Base-by-base conservation (phyloP, 495 filamentous ascomycete genomes). In the Tuber umbilicatum region DNA sequence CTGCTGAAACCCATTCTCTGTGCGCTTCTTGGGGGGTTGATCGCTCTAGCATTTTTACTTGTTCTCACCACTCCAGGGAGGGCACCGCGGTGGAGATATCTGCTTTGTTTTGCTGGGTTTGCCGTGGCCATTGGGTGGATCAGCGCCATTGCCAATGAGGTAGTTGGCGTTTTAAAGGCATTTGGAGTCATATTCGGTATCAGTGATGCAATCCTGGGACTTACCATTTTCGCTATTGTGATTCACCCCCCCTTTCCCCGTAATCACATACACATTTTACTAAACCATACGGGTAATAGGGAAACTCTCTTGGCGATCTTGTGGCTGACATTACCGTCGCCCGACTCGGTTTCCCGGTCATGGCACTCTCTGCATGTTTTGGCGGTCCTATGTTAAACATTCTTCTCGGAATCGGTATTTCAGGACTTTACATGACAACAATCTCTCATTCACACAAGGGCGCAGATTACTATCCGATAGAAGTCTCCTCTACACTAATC, bases 321-420 rank as follows among this genome's bases (percentile, higher is more conserved):
- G 94, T 99, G 5, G 94, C 96, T 10, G 92, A 99, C 78, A 90
- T 97, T 73, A 99, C 96, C 0, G 91, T 99, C 47, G 96, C 96
- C 16, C 86, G 92, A 21, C 87, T 98, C 0, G 95, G 96, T 1
- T 97, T 94, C 84, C 96, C 96, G 0, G 94, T 98, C 64, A 99
- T 99, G 96, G 96, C 96, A 12, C 86, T 99, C 78, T 90, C 89
- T 1, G 96, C 96, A 40, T 99, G 96, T 81, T 98, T 98, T 80
- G 96, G 96, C 23, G 96, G 96, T 0, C 96, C 96, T 0, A 93
- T 99, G 93, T 87, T 99, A 38, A 99, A 99, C 80, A 99, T 99
- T 72, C 85, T 99, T 0, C 89, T 99, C 19, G 96, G 96, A 0
- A 93, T 99, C 69, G 96, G 96, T 4, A 84, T 97, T 14, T 90